phyloP scores from a whole-genome alignment of 768 basidiomycete genomes.

The Boletus subparvulus region DNA sequence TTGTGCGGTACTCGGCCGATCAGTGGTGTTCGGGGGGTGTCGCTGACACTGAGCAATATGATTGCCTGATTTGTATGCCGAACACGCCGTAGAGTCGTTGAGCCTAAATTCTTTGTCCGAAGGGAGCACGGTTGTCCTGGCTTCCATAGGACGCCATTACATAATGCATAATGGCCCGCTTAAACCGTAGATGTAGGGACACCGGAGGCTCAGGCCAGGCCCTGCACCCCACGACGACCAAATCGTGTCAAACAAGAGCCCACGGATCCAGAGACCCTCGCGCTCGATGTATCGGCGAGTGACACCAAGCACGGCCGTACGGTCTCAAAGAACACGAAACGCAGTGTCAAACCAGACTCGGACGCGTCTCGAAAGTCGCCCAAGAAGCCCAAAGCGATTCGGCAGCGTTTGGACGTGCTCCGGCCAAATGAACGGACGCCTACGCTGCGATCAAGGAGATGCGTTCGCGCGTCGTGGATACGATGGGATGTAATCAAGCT shows the following conservation, averaged over 20 bases:
- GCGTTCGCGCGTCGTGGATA: slow-evolving; percentile 71
- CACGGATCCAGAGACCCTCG: not conserved
- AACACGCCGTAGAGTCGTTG: no score
- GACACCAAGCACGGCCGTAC: not conserved
- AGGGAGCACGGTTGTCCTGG: no score
- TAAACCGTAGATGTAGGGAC: no score
- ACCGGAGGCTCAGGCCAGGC: slow-evolving; percentile 4
- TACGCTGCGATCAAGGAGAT: slow-evolving; percentile 76
- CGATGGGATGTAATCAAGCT: slow-evolving; percentile 82
- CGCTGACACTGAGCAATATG: no score
- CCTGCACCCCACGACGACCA: slow-evolving; percentile 19
- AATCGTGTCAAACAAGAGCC: slow-evolving; percentile 34
- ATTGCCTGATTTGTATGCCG: no score
- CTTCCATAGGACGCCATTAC: no score
- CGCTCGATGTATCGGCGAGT: not conserved
- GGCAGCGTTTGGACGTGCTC: slow-evolving; percentile 53
- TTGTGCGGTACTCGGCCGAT: no score
- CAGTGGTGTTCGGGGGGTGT: no score
- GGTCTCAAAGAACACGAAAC: not conserved
- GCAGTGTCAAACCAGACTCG: not conserved
- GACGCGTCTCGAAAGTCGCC: not conserved
- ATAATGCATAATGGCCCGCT: no score
- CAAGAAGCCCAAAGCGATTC: slow-evolving; percentile 46
- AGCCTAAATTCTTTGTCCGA: no score
- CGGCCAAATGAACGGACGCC: slow-evolving; percentile 62